Base-by-base conservation (phyloP, 2,329 filamentous ascomycete species). In the Orbilia javanica region DNA sequence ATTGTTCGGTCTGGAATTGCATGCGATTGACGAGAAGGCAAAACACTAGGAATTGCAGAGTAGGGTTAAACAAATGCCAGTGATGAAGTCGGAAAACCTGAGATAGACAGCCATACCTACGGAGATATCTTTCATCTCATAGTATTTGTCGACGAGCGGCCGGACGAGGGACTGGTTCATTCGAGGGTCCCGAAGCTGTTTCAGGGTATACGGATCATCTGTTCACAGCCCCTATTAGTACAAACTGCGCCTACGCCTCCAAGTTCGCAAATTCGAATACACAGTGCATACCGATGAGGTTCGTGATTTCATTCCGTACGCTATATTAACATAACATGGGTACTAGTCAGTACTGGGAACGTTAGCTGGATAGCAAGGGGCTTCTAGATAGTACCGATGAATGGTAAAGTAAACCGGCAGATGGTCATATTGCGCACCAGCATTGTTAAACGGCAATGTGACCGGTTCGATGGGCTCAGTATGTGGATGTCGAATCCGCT, bases 81-180 rank as follows among this genome's bases (percentile, higher is more conserved):
- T 39, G 27, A 27, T 52, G n/a, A 66, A 31, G n/a, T 10, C 4
- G 1, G 0, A 39, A 11, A 4, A 4, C 15, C 8, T 29, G 22
- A 18, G 11, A 34, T 44, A 7, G 81, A 86, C 80, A 84, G 20
- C 20, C 55, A 1, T 60, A 91, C 90, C 88, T 69, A 94, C 90
- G 0, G 92, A 95, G 44, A 94, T 90, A 85, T 96, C 93, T 75
- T 93, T 88, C 74, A 90, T 87, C 81, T 92, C 90, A 83, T 93
- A 96, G 7, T 95, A 88, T 83, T 93, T 91, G 83, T 96, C 92
- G n/a, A 96, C 92, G 27, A 96, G 85, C 0, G 93, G 93, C 73
- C 93, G 89, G 20, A 96, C 90, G 52, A 96, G 90, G 0, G 91
- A 88, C 63, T 93, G 88, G 83, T 96, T 96, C 86, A 96, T 93